Percentiles rank a stretch among this genome's conserved stretches.
Conservation (phyloP, 208 protist species). For the Acanthamoeba triangularis region DNA sequence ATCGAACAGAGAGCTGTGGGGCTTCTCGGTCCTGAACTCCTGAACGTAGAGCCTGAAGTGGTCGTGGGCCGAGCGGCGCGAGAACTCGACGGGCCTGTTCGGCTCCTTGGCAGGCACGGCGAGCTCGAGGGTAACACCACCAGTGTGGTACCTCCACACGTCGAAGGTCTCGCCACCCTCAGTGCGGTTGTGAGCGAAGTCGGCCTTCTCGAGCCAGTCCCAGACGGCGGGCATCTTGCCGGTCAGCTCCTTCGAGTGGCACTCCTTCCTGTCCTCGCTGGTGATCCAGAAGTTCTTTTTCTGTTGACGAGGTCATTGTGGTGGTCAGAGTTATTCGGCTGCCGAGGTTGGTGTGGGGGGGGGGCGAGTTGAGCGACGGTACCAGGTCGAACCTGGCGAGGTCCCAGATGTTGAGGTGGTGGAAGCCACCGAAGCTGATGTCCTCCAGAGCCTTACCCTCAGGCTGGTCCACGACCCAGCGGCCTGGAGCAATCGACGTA, state of each 20-base stretch:
- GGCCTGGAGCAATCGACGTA: not conserved
- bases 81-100: not conserved
- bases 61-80: not conserved
- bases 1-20: not conserved
- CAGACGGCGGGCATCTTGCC: not conserved
- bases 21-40: not conserved
- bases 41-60: conserved; percentile 3
- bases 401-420: not conserved
- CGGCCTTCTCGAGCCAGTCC: conserved; percentile 35
- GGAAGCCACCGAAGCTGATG: not conserved
- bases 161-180: not conserved
- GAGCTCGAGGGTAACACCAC: not conserved
- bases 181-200: not conserved
- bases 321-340: too few species aligned
- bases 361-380: not conserved
- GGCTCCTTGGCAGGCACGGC: conserved; percentile 3
- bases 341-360: too few species aligned
- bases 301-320: too few species aligned
- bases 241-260: not conserved
- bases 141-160: not conserved
- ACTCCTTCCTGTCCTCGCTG: not conserved
- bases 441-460: not conserved
- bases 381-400: conserved; percentile 26
- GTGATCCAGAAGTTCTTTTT: conserved; percentile 46
- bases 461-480: not conserved